A percentile compares a stretch with the other conserved stretches of the same genome.
These are phyloP conservation scores for Corchorus olitorius DNA, from an alignment of 345 rosid species.

Conservation along the genomic window DNA sequence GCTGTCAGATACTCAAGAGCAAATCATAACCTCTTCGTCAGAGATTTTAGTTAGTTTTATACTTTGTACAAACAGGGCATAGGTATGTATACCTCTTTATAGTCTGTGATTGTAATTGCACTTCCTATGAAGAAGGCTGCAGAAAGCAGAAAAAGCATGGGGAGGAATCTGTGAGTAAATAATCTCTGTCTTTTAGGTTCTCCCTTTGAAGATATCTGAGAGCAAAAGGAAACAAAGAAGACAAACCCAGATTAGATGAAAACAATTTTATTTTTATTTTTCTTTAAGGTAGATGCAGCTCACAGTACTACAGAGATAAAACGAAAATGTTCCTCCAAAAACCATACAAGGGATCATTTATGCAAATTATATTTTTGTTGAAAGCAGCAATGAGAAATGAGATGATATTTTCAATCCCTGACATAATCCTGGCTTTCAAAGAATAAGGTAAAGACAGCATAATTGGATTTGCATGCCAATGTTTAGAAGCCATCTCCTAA, in stretches of 20 bases:
- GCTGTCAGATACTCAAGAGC: neutral
- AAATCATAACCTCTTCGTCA: neutral
- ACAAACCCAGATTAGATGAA: neutral
- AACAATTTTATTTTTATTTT: neutral
- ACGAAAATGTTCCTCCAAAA: neutral
- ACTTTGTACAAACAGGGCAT: neutral
- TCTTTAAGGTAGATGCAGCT: no score
- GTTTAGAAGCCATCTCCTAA: neutral
- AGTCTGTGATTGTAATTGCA: conserved; percentile 45
- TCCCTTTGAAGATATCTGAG: conserved; percentile 35
- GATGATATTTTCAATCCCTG: neutral
- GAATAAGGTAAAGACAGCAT: neutral
- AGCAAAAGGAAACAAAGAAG: conserved; percentile 14
- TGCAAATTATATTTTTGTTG: neutral
- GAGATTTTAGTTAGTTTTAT: conserved; percentile 6
- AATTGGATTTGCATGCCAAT: neutral
- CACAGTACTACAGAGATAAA: neutral
- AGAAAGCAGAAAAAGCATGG: conserved; percentile 39
- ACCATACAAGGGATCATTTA: neutral
- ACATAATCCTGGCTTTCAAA: neutral
- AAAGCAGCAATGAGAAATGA: neutral
- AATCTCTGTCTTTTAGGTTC: conserved; percentile 39
- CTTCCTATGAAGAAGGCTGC: conserved; percentile 48
- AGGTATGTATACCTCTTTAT: conserved; percentile 39
- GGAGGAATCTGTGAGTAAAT: conserved; percentile 38